These are phyloP conservation scores for Wickerhamiella cacticola DNA, from an alignment of 805 yeast genomes.

Conservation along the genomic window DNA sequence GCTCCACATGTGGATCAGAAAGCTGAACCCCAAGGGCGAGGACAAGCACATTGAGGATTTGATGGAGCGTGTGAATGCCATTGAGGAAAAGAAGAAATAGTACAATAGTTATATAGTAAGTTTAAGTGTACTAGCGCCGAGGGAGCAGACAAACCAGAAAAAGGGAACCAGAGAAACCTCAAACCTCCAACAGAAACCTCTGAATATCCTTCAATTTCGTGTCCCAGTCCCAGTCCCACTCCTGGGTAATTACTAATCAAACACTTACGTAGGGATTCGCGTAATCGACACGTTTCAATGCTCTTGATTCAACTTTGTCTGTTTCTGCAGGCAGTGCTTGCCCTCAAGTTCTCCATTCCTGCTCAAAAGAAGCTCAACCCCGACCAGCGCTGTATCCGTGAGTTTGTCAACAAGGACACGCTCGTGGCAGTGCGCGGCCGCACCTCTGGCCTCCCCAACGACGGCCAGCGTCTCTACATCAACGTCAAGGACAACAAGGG, in stretches of 20 bases:
- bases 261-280: neutral
- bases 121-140: too few relatives aligned
- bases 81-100: too few relatives aligned
- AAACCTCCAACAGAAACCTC: too few relatives aligned
- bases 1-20: conserved; percentile 40
- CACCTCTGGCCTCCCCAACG: conserved; percentile 65
- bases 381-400: conserved; percentile 74
- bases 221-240: too few relatives aligned
- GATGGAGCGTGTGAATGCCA: conserved; percentile 25
- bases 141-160: too few relatives aligned
- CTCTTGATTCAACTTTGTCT: conserved; percentile 15
- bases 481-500: conserved; percentile 59
- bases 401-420: conserved; percentile 74
- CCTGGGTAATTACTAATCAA: neutral
- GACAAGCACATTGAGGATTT: conserved; percentile 37
- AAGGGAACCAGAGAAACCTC: too few relatives aligned
- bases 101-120: too few relatives aligned
- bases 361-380: conserved; percentile 23
- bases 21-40: conserved; percentile 29
- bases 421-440: conserved; percentile 74
- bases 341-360: conserved; percentile 27
- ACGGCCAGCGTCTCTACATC: conserved; percentile 72
- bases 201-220: too few relatives aligned
- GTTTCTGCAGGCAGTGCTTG: conserved; percentile 18
- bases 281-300: conserved; percentile 12